A percentile compares a stretch with the other conserved stretches of the same genome.
Evolutionary conservation across 2,329 filamentous ascomycete species (phyloP).

Genomic region (Aspergillus neoniger): DNA sequence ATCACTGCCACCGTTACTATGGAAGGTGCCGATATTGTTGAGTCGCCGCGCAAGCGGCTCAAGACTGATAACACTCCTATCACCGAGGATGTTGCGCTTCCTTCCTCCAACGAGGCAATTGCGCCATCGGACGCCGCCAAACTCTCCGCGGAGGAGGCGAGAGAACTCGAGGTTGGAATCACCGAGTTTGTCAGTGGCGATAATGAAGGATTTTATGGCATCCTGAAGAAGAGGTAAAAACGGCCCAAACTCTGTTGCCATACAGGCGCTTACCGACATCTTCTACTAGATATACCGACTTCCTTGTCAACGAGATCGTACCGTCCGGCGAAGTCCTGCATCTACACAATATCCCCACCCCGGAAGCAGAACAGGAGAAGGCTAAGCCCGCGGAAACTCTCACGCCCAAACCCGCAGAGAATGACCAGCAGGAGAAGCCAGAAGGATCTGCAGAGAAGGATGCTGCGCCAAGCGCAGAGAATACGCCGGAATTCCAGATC

Average conservation of each 20-base stretch:
- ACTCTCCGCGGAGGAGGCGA: slow-evolving; percentile 30
- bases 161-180: slow-evolving; percentile 60
- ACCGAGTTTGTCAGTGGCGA: slow-evolving; percentile 61
- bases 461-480: slow-evolving; percentile 17
- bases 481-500: slow-evolving; percentile 34
- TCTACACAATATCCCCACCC: slow-evolving; percentile 54
- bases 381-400: slow-evolving; percentile 13
- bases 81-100: slow-evolving; percentile 19
- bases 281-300: slow-evolving; percentile 74
- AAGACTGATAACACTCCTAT: slow-evolving; percentile 31
- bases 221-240: slow-evolving; percentile 65
- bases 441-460: slow-evolving; percentile 15
- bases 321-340: slow-evolving; percentile 75
- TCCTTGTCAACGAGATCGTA: slow-evolving; percentile 85
- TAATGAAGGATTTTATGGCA: slow-evolving; percentile 62
- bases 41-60: slow-evolving; percentile 40
- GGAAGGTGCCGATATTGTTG: slow-evolving; percentile 34
- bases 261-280: background rate
- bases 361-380: slow-evolving; percentile 19
- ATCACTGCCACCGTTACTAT: slow-evolving; percentile 21
- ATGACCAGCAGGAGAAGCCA: slow-evolving; percentile 17
- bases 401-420: slow-evolving; percentile 15
- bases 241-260: background rate
- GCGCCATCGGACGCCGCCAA: slow-evolving; percentile 14
- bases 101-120: slow-evolving; percentile 17